A percentile compares a stretch with the other conserved stretches of the same genome.
Conservation (phyloP, 352 stramenopile genomes). For the Globisporangium paddicum region DNA sequence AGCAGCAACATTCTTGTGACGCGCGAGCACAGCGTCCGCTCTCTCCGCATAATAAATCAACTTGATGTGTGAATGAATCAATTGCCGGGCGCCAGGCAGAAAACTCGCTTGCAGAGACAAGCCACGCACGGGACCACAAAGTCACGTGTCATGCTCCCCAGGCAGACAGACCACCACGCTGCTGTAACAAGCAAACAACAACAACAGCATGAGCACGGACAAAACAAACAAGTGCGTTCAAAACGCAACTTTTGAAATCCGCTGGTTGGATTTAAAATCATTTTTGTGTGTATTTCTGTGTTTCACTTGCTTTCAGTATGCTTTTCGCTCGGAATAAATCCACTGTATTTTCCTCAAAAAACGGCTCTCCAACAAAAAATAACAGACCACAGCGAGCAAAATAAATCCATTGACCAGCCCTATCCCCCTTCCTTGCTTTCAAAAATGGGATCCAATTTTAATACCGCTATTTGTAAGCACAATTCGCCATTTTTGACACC, state of each 20-base stretch:
- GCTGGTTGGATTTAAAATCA: constrained; percentile 2
- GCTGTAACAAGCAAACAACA: neutral
- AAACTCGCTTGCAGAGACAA: constrained; percentile 8
- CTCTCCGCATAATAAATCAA: constrained; percentile 9
- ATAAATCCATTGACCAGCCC: neutral
- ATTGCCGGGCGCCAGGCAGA: constrained; percentile 1
- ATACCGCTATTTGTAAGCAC: neutral
- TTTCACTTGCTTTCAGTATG: constrained; percentile 3
- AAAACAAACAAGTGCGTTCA: neutral
- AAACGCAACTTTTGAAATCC: neutral
- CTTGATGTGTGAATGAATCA: constrained; percentile 10
- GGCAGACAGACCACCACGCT: neutral
- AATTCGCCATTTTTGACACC: too few relatives aligned
- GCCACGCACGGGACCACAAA: neutral
- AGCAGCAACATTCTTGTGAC: constrained; percentile 3
- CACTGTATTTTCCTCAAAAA: neutral
- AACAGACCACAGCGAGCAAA: too few relatives aligned
- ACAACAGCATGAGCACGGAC: neutral
- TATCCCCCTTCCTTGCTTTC: neutral
- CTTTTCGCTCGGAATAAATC: neutral
- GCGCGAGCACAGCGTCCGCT: neutral
- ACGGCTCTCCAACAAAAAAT: neutral
- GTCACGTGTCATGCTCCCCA: neutral
- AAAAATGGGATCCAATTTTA: neutral
- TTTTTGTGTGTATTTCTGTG: neutral